phyloP scores from a whole-genome alignment of 2,329 filamentous ascomycete species.

The Xylogone sp. region DNA sequence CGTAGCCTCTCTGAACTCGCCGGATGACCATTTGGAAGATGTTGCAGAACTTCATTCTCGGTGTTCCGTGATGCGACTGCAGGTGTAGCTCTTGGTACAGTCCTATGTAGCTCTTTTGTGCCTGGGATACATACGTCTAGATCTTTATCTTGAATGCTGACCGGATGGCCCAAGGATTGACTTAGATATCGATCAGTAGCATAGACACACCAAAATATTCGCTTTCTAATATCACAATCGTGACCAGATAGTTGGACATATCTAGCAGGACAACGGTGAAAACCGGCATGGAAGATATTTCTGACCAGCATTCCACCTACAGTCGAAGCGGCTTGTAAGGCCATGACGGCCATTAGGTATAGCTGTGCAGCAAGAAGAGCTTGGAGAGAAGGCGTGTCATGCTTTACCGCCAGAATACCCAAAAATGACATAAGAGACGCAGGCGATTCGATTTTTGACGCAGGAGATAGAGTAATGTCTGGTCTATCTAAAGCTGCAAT shows the following conservation, averaged over 20 bases:
- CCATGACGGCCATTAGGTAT: conserved; percentile 44
- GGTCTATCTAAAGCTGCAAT: conserved; percentile 35
- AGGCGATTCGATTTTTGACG: conserved; percentile 34
- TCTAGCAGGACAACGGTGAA: conserved; percentile 48
- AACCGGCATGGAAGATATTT: conserved; percentile 44
- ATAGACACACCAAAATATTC: conserved; percentile 38
- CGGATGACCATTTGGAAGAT: not conserved
- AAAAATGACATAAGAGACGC: conserved; percentile 34
- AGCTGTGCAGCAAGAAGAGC: conserved; percentile 44
- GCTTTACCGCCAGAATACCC: conserved; percentile 33
- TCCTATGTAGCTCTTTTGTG: conserved; percentile 22
- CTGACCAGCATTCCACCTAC: conserved; percentile 43
- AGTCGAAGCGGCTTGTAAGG: conserved; percentile 43
- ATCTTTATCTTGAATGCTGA: conserved; percentile 32
- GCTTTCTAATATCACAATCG: conserved; percentile 31
- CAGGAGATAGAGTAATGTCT: conserved; percentile 28
- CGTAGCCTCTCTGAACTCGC: not conserved
- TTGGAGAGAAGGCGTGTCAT: conserved; percentile 43
- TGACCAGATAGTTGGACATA: conserved; percentile 38
- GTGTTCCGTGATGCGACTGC: not conserved
- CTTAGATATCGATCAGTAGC: conserved; percentile 33
- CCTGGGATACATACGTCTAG: conserved; percentile 35
- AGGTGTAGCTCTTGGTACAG: conserved; percentile 5
- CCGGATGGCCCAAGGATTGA: conserved; percentile 32
- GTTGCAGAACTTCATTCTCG: not conserved